A percentile compares a stretch with the other conserved stretches of the same genome.
phyloP scores from a whole-genome alignment of 805 yeast species.

The Maudiozyma pseudohumilis region DNA sequence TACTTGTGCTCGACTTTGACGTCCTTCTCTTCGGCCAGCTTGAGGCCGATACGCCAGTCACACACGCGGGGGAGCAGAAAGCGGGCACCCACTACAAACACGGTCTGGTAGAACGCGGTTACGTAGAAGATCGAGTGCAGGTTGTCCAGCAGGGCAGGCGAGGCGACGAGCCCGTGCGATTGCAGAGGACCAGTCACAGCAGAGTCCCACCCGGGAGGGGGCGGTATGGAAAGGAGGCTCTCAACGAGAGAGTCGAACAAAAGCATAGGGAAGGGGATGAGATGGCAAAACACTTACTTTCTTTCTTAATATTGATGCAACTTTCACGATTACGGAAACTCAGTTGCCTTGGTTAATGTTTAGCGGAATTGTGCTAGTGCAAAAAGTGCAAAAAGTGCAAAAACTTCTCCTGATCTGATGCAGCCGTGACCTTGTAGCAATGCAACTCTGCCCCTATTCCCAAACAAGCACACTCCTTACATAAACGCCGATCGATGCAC shows the following conservation, averaged over 20 bases:
- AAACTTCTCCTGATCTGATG: too few relatives aligned
- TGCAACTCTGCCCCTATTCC: too few relatives aligned
- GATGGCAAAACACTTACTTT: too few relatives aligned
- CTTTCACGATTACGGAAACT: too few relatives aligned
- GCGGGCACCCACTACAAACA: slow-evolving; percentile 21
- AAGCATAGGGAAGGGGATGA: neutral
- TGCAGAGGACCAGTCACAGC: slow-evolving; percentile 12
- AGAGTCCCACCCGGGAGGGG: slow-evolving; percentile 9
- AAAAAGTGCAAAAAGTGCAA: too few relatives aligned
- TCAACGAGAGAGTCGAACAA: slow-evolving; percentile 5
- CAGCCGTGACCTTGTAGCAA: too few relatives aligned
- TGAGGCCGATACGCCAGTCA: slow-evolving; percentile 8
- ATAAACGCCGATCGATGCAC: too few relatives aligned
- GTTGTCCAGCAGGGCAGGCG: slow-evolving; percentile 17
- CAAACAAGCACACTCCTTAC: too few relatives aligned
- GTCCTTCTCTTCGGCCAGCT: slow-evolving; percentile 5
- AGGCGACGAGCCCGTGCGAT: slow-evolving; percentile 9
- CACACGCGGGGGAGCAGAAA: slow-evolving; percentile 23
- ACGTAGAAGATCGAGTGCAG: slow-evolving; percentile 25
- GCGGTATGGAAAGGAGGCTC: slow-evolving; percentile 13
- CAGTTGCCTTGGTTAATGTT: too few relatives aligned
- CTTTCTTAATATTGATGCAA: too few relatives aligned
- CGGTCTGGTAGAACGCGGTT: slow-evolving; percentile 23
- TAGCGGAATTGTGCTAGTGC: too few relatives aligned
- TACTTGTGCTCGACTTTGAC: slow-evolving; percentile 4